Evolutionary conservation across 1,284 basidiomycete species (phyloP).

Genomic region (Sporisorium sorghi): DNA sequence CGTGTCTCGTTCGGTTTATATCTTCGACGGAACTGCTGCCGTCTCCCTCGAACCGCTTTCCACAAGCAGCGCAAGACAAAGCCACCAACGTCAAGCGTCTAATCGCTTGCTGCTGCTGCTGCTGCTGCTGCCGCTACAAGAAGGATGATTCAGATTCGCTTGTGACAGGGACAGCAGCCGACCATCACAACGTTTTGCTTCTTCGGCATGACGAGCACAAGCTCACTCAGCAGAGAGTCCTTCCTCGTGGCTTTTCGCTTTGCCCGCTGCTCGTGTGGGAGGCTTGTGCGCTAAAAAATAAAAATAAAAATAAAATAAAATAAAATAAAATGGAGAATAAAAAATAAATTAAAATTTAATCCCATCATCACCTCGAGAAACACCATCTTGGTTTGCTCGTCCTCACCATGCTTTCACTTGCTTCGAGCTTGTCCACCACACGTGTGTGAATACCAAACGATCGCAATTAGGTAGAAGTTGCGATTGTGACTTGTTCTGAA

Average conservation of each 20-base stretch:
- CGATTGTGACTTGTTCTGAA: too few relatives aligned
- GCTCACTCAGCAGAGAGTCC: conserved; percentile 34
- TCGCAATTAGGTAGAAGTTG: too few relatives aligned
- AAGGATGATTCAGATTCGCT: conserved; percentile 15
- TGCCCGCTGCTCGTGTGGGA: too few relatives aligned
- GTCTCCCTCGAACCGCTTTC: background rate
- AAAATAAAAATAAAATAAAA: conserved; percentile 8
- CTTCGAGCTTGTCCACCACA: background rate
- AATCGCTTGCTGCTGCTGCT: background rate
- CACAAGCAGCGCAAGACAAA: too few relatives aligned
- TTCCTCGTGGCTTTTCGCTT: too few relatives aligned
- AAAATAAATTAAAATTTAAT: conserved; percentile 7
- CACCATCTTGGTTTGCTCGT: conserved; percentile 6
- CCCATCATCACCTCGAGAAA: background rate
- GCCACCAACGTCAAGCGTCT: background rate
- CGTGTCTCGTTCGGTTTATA: background rate
- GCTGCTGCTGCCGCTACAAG: background rate
- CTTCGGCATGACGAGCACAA: background rate
- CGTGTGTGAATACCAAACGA: background rate
- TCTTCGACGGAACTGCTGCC: too few relatives aligned
- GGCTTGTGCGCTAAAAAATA: conserved; percentile 11
- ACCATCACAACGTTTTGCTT: background rate
- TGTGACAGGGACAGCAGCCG: background rate
- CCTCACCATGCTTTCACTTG: background rate
- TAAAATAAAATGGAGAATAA: background rate